phyloP scores from a whole-genome alignment of 805 yeast species.

The Candida easanensis region DNA sequence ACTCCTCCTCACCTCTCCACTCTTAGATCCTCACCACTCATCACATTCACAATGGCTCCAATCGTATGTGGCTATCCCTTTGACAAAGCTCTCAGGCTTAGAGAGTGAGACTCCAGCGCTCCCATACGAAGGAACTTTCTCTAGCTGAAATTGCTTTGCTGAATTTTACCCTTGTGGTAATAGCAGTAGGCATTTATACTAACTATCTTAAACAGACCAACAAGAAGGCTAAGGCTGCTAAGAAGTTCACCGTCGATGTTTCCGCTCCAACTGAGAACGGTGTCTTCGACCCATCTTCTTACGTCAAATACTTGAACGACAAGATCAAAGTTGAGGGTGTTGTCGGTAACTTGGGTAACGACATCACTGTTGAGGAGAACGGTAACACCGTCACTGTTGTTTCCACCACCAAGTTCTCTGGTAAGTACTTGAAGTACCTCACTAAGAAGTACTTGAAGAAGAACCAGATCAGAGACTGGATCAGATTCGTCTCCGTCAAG shows the following conservation, averaged over 20 bases:
- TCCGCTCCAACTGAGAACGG: slow-evolving; percentile 97
- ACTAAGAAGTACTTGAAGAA: slow-evolving; percentile 99
- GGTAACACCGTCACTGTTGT: slow-evolving; percentile 85
- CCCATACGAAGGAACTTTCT: neutral
- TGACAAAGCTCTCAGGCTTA: slow-evolving; percentile 2
- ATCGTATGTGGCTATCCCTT: slow-evolving; percentile 57
- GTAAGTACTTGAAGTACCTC: slow-evolving; percentile 99
- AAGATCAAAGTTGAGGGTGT: slow-evolving; percentile 98
- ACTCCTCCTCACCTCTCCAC: neutral
- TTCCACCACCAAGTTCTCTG: slow-evolving; percentile 94
- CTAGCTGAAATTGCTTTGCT: slow-evolving; percentile 27
- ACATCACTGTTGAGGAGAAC: slow-evolving; percentile 87
- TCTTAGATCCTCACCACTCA: neutral
- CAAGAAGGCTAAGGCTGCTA: slow-evolving; percentile 77
- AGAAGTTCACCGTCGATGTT: slow-evolving; percentile 92
- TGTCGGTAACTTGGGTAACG: slow-evolving; percentile 95
- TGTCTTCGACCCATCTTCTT: slow-evolving; percentile 96
- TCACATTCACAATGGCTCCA: slow-evolving; percentile 71
- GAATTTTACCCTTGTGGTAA: slow-evolving; percentile 35
- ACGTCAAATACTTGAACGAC: slow-evolving; percentile 97
- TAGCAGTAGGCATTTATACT: slow-evolving; percentile 71
- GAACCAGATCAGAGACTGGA: slow-evolving; percentile 99
- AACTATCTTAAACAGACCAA: slow-evolving; percentile 52
- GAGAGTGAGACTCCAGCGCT: neutral
- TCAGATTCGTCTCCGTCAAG: slow-evolving; percentile 95